Percentiles rank a stretch among this genome's conserved stretches.
Evolutionary conservation across 2,329 filamentous ascomycete genomes (phyloP).

Genomic region (Penicillium brasilianum): DNA sequence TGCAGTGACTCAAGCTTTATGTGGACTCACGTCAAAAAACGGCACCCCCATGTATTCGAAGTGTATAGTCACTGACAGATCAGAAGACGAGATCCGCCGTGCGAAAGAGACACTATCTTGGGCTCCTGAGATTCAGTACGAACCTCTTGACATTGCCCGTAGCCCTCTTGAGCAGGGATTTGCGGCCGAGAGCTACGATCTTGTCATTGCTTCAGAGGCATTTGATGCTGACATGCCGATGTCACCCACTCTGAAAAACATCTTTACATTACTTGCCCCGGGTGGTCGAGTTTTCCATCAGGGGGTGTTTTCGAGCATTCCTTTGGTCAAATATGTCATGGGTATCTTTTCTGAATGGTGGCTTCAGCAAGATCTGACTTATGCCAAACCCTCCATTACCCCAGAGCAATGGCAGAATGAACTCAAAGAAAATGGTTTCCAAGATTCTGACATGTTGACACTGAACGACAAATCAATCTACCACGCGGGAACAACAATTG

Average conservation of each 20-base stretch:
- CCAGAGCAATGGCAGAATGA: not conserved
- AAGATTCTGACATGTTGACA: not conserved
- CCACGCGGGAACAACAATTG: not conserved
- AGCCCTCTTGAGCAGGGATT: slow-evolving; percentile 13
- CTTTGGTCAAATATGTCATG: slow-evolving; percentile 1
- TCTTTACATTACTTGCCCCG: not conserved
- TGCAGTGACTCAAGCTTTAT: slow-evolving; percentile 4
- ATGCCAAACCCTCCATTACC: not conserved
- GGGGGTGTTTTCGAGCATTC: not conserved
- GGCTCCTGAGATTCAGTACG: not conserved
- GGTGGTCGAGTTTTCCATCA: not conserved
- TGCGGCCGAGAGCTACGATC: slow-evolving; percentile 7
- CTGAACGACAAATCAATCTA: not conserved
- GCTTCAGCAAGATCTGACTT: not conserved
- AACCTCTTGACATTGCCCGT: not conserved
- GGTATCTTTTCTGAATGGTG: not conserved
- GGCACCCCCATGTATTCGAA: slow-evolving; percentile 5
- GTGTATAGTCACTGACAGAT: slow-evolving; percentile 1
- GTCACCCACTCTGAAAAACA: not conserved
- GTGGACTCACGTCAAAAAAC: not conserved
- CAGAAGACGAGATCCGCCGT: not conserved
- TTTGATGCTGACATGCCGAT: slow-evolving; percentile 6
- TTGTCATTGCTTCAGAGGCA: slow-evolving; percentile 17
- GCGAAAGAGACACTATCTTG: not conserved
- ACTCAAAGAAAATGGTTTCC: not conserved